Percentiles rank a stretch among this genome's conserved stretches.
Conservation (phyloP, 2,329 filamentous ascomycete genomes). For the Alternaria sp. region DNA sequence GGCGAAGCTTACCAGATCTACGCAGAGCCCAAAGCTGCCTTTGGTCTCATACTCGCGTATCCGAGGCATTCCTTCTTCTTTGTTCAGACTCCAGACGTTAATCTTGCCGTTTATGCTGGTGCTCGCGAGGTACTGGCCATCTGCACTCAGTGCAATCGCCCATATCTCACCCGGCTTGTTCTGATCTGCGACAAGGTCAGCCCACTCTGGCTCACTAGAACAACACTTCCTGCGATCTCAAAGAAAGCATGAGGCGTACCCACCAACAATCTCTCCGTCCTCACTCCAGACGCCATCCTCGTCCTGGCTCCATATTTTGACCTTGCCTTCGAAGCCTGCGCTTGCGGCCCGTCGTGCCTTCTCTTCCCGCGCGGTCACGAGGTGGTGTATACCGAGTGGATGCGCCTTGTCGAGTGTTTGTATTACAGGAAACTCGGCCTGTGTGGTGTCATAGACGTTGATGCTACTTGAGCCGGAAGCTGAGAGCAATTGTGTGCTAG, state of each 20-base stretch:
- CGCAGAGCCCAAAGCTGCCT: constrained; percentile 87
- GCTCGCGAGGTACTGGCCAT: constrained; percentile 85
- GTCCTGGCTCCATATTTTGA: constrained; percentile 79
- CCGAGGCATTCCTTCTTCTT: constrained; percentile 65
- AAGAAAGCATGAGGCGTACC: constrained; percentile 37
- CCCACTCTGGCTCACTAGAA: neutral
- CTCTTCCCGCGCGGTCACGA: constrained; percentile 75
- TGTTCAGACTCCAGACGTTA: constrained; percentile 80
- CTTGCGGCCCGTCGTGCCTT: constrained; percentile 72
- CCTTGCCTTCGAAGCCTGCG: constrained; percentile 87
- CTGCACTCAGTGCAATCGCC: constrained; percentile 85
- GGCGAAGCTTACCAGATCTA: constrained; percentile 71
- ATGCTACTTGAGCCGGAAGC: constrained; percentile 77
- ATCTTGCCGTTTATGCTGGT: constrained; percentile 89
- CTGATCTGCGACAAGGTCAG: constrained; percentile 49
- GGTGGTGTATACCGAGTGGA: constrained; percentile 89
- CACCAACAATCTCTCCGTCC: constrained; percentile 58
- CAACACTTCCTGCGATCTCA: neutral
- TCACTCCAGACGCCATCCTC: constrained; percentile 62
- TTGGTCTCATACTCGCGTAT: constrained; percentile 90
- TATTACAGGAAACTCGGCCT: constrained; percentile 75
- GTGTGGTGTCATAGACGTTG: constrained; percentile 78
- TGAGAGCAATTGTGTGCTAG: constrained; percentile 77
- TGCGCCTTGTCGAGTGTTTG: constrained; percentile 85
- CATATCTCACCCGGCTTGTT: constrained; percentile 78